Evolutionary conservation across 2,329 filamentous ascomycete species (phyloP), one percentile per base, ranked within the genome.

Genomic region (Pochonia chlamydosporia): DNA sequence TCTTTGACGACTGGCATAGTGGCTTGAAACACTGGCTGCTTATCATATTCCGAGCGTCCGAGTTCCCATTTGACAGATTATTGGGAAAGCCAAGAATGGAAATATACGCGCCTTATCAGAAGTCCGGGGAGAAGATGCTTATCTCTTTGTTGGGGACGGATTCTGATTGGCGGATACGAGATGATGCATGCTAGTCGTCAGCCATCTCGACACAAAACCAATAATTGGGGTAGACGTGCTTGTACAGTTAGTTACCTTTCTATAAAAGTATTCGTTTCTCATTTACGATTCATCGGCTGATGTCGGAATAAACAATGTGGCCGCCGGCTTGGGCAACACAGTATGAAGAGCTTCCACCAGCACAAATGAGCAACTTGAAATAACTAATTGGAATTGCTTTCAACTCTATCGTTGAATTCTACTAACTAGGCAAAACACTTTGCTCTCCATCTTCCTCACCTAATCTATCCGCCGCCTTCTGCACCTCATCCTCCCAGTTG

Each of bases 401-500:
- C n/a, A 7, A 7, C 31, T n/a, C 14, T 6, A 35, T 14, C 31
- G 7, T 3, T 6, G 31, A n/a, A n/a, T n/a, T 3, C 31, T 4
- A 35, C 31, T 35, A 35, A 7, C 31, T 35, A 40, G 36, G 36
- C 36, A 40, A 41, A 1, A n/a, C n/a, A n/a, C 8, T 18, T 16
- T 26, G 6, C 41, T 43, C 14, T 10, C 21, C 23, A 23, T 21
- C 18, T 10, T 31, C 40, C 28, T 53, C 56, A 13, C 53, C 46
- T n/a, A 60, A 36, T 16, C 60, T 54, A 0, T 59, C 56, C 7
- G 57, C 48, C 1, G 60, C 59, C 39, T 52, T 57, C 18, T 54
- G 44, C 0, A 63, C 57, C 39, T 63, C 57, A 14, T 48, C 47
- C 4, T 89, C 77, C 88, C 89, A 95, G 54, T 89, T 75, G 62